phyloP scores from a whole-genome alignment of 306 rosid genomes.

The Acacia acuminata region DNA sequence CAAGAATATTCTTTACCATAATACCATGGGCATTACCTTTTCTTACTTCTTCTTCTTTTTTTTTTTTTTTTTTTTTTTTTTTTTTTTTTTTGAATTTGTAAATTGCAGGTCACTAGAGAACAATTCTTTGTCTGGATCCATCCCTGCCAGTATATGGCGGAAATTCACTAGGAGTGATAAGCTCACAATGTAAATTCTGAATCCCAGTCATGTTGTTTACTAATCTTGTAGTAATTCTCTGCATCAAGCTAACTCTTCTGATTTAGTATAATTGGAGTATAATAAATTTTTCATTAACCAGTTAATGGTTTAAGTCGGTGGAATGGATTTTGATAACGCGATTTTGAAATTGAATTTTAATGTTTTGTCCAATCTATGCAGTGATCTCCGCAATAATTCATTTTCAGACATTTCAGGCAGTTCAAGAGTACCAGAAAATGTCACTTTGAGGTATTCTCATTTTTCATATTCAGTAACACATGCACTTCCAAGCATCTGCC shows the following conservation, averaged over 20 bases:
- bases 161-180: conserved; percentile 43
- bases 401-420: conserved; percentile 48
- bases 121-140: conserved; percentile 54
- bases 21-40: background rate
- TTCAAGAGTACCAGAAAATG: conserved; percentile 56
- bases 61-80: conserved; percentile 25
- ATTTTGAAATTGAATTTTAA: conserved; percentile 26
- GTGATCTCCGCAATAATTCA: conserved; percentile 73
- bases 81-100: conserved; percentile 20
- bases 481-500: conserved; percentile 4
- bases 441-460: conserved; percentile 66
- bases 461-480: conserved; percentile 18
- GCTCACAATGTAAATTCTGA: conserved; percentile 57
- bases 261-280: background rate
- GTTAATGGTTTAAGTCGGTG: conserved; percentile 16
- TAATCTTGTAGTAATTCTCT: conserved; percentile 10
- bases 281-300: background rate
- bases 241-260: conserved; percentile 17
- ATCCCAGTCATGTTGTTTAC: conserved; percentile 2
- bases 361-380: conserved; percentile 39
- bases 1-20: conserved; percentile 18
- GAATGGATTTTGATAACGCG: conserved; percentile 13
- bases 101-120: conserved; percentile 57
- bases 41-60: conserved; percentile 24
- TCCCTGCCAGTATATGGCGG: conserved; percentile 56